Evolutionary conservation across 1,284 basidiomycete species (phyloP).

Genomic region (Vanrija humicola): DNA sequence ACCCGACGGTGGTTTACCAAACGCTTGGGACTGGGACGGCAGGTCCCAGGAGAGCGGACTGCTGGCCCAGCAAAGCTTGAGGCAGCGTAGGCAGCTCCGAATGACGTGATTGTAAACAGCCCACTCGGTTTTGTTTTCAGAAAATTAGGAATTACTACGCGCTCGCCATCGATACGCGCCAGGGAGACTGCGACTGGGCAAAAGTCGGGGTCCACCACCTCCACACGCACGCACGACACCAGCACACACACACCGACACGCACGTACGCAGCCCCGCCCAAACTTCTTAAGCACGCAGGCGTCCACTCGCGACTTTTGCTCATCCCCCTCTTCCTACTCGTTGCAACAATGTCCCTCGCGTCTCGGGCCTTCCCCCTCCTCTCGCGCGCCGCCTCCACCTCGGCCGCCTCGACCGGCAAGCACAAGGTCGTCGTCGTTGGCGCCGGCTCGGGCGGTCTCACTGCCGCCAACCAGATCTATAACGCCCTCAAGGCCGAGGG

Average conservation of each 20-base stretch:
- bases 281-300: no score
- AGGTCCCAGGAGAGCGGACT: no score
- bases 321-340: not conserved
- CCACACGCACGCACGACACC: not conserved
- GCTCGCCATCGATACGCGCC: no score
- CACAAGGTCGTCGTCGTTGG: slow-evolving; percentile 53
- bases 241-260: not conserved
- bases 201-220: no score
- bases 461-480: slow-evolving; percentile 78
- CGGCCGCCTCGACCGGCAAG: slow-evolving; percentile 37
- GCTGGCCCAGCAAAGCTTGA: not conserved
- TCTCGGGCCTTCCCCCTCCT: slow-evolving; percentile 2
- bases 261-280: not conserved
- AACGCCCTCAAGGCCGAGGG: slow-evolving; percentile 67
- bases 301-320: no score
- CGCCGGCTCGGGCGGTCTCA: slow-evolving; percentile 65
- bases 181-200: no score
- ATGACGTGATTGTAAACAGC: slow-evolving; percentile 1
- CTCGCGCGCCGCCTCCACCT: slow-evolving; percentile 28
- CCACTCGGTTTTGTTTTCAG: no score
- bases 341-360: not conserved
- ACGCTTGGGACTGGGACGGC: no score
- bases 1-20: no score
- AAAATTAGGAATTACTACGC: no score
- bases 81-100: not conserved